These are phyloP conservation scores for Xylaria palmicola DNA, from an alignment of 495 filamentous ascomycete genomes.

Conservation along the genomic window DNA sequence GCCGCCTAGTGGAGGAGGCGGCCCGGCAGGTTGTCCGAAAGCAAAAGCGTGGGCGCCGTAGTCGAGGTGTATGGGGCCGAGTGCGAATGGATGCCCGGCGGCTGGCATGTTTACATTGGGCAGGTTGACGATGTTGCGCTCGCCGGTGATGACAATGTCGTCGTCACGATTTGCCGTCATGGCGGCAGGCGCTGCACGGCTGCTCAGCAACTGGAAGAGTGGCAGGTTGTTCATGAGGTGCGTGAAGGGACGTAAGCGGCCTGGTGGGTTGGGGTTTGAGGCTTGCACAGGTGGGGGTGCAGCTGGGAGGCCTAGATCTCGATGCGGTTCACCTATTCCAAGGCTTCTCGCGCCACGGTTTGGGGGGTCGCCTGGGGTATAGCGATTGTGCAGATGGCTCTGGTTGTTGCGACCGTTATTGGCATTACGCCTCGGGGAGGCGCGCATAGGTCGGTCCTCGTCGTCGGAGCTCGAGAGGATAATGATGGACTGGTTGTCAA, in stretches of 20 bases:
- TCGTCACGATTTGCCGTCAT: constrained; percentile 22
- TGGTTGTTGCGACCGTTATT: not conserved
- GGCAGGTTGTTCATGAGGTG: constrained; percentile 14
- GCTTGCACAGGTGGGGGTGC: not conserved
- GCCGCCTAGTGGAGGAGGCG: not conserved
- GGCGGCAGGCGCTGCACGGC: constrained; percentile 4
- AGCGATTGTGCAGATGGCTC: not conserved
- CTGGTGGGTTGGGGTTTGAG: not conserved
- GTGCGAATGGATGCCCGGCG: not conserved
- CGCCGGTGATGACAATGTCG: constrained; percentile 39
- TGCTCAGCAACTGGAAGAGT: constrained; percentile 15
- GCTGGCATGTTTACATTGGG: not conserved
- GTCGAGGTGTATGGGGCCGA: constrained; percentile 19
- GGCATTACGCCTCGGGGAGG: constrained; percentile 11
- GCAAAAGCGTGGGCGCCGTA: constrained; percentile 21
- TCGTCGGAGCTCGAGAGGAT: constrained; percentile 33
- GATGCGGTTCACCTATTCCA: constrained; percentile 6
- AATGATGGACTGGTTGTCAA: constrained; percentile 29
- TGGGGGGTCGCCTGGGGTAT: not conserved
- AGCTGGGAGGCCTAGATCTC: not conserved
- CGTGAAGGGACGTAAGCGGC: not conserved
- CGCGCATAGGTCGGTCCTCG: constrained; percentile 15
- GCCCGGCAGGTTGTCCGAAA: not conserved
- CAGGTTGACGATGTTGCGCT: constrained; percentile 12
- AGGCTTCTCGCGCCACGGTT: not conserved